Base-by-base conservation (phyloP, 805 yeast species). In the Myxozyma geophila region DNA sequence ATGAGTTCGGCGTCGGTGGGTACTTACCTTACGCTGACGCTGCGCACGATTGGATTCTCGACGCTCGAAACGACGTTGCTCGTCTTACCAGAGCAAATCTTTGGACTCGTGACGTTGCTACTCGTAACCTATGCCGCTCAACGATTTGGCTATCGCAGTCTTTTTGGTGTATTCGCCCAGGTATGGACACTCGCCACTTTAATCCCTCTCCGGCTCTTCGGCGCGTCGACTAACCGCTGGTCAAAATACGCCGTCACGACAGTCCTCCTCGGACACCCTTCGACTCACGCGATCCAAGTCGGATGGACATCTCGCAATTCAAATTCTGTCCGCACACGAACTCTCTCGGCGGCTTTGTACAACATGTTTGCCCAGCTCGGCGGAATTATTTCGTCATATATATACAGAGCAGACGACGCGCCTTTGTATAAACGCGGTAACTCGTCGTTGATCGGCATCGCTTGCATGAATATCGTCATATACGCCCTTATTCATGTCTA, bases 291-390 rank as follows among this genome's bases (percentile, higher is more conserved):
- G 0, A 74, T 86, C 54, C 76, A 82, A 63, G 86, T 84, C 35
- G 77, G 83, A 35, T 84, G 89, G 86, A 81, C 85, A 61, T 85
- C 91, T 0, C 73, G 83, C 36, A 87, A 87, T 69, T 81, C 90
- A 9, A 83, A 84, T 72, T 79, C 87, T 0, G 88, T 87, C 35
- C 75, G 87, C n/a, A 77, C 84, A 1, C 77, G 92, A 68, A 83
- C 91, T 0, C 85, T 87, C 4, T 81, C 87, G 13, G 84, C 90
- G 0, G 85, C 91, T 0, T 62, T 87, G 53, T 86, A 83, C 71
- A 88, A 87, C 70, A 85, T 87, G 79, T 82, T 80, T 72, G 84
- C 83, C 0, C 92, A 88, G 71, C 77, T 84, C 0, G 87, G 85
- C 0, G 74, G 78, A 19, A 84, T 88, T 54, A 76, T 82, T 9